phyloP scores from a whole-genome alignment of 192 early-diverging fungal species.

The Coemansia sp. region DNA sequence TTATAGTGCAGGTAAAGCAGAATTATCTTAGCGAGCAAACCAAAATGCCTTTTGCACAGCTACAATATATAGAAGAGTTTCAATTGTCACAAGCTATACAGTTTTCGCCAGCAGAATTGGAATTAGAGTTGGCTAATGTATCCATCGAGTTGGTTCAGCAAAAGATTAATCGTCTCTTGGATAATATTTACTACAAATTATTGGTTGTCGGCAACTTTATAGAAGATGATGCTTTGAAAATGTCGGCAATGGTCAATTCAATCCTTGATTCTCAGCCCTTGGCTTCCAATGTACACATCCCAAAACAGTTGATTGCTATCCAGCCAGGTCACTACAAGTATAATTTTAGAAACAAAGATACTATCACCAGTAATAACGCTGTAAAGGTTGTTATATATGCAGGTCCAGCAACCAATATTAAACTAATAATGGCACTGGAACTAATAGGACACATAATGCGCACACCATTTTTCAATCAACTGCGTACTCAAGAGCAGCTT shows the following conservation, averaged over 20 bases:
- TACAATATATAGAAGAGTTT: background rate
- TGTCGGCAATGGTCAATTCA: constrained; percentile 55
- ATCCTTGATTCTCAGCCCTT: constrained; percentile 59
- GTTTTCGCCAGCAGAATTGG: background rate
- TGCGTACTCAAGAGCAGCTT: constrained; percentile 88
- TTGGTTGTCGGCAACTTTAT: constrained; percentile 78
- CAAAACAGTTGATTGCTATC: background rate
- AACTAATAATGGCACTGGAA: constrained; percentile 57
- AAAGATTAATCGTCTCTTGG: background rate
- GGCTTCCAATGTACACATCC: constrained; percentile 7
- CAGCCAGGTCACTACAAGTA: constrained; percentile 30
- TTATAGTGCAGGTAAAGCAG: background rate
- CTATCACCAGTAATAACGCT: constrained; percentile 79
- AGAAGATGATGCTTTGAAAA: constrained; percentile 59
- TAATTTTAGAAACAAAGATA: constrained; percentile 47
- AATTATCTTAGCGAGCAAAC: background rate
- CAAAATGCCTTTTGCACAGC: background rate
- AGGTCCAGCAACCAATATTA: constrained; percentile 61
- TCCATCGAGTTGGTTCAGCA: background rate
- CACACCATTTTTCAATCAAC: constrained; percentile 82
- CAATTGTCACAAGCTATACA: background rate
- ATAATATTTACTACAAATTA: constrained; percentile 63
- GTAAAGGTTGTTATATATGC: constrained; percentile 75
- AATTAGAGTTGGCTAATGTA: background rate
- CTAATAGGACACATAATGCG: constrained; percentile 70